phyloP scores from a whole-genome alignment of 2,329 filamentous ascomycete species.

The Hymenoscyphus fructigenus region DNA sequence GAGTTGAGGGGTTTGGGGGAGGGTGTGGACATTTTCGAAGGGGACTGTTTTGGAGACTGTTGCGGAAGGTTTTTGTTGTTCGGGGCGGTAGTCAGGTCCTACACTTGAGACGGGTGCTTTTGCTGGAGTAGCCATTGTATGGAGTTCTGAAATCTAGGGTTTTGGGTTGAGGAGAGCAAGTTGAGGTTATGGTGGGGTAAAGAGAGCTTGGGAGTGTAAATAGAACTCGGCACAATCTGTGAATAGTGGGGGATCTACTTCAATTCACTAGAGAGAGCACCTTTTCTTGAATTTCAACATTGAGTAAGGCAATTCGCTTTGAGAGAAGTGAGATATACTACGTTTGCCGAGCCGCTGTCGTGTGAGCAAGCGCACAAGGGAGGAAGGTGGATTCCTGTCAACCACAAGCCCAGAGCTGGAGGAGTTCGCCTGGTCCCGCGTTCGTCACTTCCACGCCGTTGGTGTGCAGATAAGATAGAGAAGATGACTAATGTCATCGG shows the following conservation, averaged over 20 bases:
- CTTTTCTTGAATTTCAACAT: neutral
- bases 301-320: neutral
- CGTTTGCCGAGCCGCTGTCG: neutral
- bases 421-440: conserved; percentile 2
- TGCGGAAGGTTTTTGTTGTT: conserved; percentile 77
- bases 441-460: neutral
- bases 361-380: conserved; percentile 1
- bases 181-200: neutral
- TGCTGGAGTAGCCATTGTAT: conserved; percentile 31
- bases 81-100: conserved; percentile 75
- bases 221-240: too few relatives aligned
- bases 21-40: conserved; percentile 84
- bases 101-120: conserved; percentile 42
- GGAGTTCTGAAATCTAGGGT: neutral
- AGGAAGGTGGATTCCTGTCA: conserved; percentile 3
- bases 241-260: neutral
- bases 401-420: neutral
- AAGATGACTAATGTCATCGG: neutral
- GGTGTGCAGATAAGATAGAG: conserved; percentile 2
- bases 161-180: neutral
- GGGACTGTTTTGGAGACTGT: conserved; percentile 83
- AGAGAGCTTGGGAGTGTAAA: neutral
- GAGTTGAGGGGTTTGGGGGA: conserved; percentile 91
- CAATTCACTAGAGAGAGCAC: conserved; percentile 1
- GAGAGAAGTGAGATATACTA: neutral